Conservation (phyloP, 2,329 filamentous ascomycete species). For the Talaromyces pinophilus region DNA sequence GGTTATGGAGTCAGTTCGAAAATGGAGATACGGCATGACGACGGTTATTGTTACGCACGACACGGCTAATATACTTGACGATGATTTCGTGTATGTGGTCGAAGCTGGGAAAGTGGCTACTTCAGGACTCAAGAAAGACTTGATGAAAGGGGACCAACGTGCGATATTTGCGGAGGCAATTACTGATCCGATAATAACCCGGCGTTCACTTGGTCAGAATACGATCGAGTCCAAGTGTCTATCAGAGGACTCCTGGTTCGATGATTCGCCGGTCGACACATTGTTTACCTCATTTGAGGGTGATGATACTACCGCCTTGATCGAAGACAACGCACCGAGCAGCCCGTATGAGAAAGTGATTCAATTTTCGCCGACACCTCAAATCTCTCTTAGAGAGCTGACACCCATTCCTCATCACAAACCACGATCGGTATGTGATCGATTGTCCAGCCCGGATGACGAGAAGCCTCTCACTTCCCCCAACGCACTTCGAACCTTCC, state of each 20-base stretch:
- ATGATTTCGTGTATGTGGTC: slow-evolving; percentile 80
- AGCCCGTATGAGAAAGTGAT: neutral
- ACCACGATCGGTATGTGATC: neutral
- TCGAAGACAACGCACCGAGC: neutral
- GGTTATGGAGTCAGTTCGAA: slow-evolving; percentile 72
- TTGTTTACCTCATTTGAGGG: slow-evolving; percentile 10
- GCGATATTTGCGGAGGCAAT: slow-evolving; percentile 8
- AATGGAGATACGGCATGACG: slow-evolving; percentile 77
- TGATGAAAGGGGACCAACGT: slow-evolving; percentile 37
- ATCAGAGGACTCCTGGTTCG: neutral
- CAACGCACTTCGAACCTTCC: neutral
- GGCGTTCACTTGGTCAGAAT: neutral
- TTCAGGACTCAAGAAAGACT: slow-evolving; percentile 62
- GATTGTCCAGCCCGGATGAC: neutral
- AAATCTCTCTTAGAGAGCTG: neutral
- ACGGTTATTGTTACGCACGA: slow-evolving; percentile 95
- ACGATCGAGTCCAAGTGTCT: neutral
- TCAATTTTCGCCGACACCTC: neutral
- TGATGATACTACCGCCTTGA: neutral
- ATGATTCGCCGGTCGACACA: neutral
- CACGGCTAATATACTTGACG: slow-evolving; percentile 68
- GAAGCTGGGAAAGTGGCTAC: slow-evolving; percentile 69
- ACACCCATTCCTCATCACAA: neutral
- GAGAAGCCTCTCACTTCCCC: neutral
- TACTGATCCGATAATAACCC: neutral